Conservation (phyloP, 805 yeast species). For the Saccharomycopsis schoenii region DNA sequence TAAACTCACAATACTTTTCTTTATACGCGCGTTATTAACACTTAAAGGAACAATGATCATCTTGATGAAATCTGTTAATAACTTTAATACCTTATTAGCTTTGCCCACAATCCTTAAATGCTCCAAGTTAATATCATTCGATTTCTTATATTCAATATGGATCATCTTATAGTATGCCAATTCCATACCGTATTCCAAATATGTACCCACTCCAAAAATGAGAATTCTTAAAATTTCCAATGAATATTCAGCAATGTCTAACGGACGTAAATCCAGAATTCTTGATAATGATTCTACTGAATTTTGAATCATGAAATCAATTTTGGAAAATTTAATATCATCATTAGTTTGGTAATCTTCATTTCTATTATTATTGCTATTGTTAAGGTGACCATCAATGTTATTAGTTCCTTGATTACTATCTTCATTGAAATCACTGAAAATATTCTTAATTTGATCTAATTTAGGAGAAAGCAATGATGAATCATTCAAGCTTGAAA, state of each 20-base stretch:
- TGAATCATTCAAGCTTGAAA: constrained; percentile 15
- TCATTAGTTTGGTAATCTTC: constrained; percentile 15
- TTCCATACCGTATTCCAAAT: constrained; percentile 68
- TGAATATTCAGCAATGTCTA: constrained; percentile 49
- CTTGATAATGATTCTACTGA: constrained; percentile 73
- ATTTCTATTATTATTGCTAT: background rate
- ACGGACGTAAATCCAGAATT: constrained; percentile 61
- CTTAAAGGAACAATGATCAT: constrained; percentile 71
- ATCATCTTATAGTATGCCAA: constrained; percentile 43
- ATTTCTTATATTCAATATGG: constrained; percentile 28
- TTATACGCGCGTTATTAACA: constrained; percentile 44
- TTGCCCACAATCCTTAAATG: constrained; percentile 41
- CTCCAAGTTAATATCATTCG: constrained; percentile 31
- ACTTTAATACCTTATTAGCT: constrained; percentile 49
- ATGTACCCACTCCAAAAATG: constrained; percentile 61
- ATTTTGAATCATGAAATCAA: constrained; percentile 57
- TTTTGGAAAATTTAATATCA: constrained; percentile 32
- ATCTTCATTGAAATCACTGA: constrained; percentile 16
- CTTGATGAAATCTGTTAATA: constrained; percentile 64
- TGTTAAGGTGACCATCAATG: background rate
- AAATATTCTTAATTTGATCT: constrained; percentile 13
- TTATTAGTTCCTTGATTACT: background rate
- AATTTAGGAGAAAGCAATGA: constrained; percentile 14
- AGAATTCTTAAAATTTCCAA: constrained; percentile 58
- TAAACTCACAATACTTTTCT: constrained; percentile 48